Evolutionary conservation across 2,329 filamentous ascomycete genomes (phyloP).

Genomic region (Microdochium bolleyi): DNA sequence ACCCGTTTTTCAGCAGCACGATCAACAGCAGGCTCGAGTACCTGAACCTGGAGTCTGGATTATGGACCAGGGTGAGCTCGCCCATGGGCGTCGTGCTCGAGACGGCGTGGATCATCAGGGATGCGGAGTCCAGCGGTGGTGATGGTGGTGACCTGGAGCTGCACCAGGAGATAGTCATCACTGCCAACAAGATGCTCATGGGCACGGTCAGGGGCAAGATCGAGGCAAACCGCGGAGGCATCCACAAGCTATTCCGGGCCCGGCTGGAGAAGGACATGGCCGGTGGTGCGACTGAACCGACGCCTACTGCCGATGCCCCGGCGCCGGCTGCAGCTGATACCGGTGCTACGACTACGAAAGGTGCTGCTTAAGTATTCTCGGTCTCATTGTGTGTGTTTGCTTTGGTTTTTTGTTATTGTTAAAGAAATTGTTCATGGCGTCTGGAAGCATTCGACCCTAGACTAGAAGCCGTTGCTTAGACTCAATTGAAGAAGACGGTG

Average conservation of each 20-base stretch:
- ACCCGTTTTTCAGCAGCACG: slow-evolving; percentile 46
- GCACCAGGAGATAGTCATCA: slow-evolving; percentile 41
- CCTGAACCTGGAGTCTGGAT: slow-evolving; percentile 36
- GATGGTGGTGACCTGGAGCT: slow-evolving; percentile 26
- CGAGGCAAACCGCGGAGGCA: slow-evolving; percentile 39
- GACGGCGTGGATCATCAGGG: slow-evolving; percentile 34
- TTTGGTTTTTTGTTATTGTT: too few species aligned
- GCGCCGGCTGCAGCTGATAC: background rate
- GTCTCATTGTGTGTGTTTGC: too few species aligned
- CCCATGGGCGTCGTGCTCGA: slow-evolving; percentile 45
- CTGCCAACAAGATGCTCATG: slow-evolving; percentile 39
- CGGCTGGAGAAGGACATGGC: slow-evolving; percentile 24
- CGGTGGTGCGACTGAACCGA: slow-evolving; percentile 1
- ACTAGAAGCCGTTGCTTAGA: too few species aligned
- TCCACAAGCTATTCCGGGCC: slow-evolving; percentile 39
- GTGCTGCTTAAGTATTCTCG: background rate
- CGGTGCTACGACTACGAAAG: background rate
- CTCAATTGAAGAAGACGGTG: too few species aligned
- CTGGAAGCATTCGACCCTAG: too few species aligned
- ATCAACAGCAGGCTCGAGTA: slow-evolving; percentile 48
- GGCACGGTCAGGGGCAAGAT: slow-evolving; percentile 41
- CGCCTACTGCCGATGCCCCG: background rate
- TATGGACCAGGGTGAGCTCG: slow-evolving; percentile 42
- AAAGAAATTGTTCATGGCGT: too few species aligned
- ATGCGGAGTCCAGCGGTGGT: slow-evolving; percentile 6